Conservation (phyloP, 2,329 filamentous ascomycete species). For the Botrytis pseudocinerea region DNA sequence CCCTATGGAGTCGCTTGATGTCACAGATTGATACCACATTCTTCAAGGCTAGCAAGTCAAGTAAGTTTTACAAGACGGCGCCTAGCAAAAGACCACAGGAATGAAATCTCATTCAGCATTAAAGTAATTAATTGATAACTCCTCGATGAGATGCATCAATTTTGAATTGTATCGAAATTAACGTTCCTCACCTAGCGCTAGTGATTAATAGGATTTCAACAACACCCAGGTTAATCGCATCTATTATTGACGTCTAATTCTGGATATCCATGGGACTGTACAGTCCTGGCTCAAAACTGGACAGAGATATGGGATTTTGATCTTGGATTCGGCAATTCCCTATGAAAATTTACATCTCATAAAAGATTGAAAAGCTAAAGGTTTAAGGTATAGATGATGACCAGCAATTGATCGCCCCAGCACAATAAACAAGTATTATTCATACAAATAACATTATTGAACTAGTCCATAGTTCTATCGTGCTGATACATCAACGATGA, state of each 20-base stretch:
- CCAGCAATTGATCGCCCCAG: neutral
- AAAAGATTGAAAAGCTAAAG: neutral
- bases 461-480: neutral
- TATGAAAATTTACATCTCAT: neutral
- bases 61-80: neutral
- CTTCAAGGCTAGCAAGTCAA: neutral
- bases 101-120: neutral
- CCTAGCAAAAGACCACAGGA: neutral
- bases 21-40: conserved; percentile 9
- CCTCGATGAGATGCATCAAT: neutral
- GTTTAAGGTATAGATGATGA: neutral
- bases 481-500: neutral
- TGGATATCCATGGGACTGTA: neutral
- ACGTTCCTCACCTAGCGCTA: neutral
- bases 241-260: neutral
- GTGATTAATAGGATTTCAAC: neutral
- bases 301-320: neutral
- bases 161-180: neutral
- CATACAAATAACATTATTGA: neutral
- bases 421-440: neutral
- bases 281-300: too few species aligned
- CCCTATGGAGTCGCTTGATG: conserved; percentile 13
- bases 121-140: neutral
- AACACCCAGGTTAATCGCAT: neutral
- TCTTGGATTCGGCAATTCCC: neutral